Base-by-base conservation (phyloP, 208 protist species). In the Leishmania mexicana region DNA sequence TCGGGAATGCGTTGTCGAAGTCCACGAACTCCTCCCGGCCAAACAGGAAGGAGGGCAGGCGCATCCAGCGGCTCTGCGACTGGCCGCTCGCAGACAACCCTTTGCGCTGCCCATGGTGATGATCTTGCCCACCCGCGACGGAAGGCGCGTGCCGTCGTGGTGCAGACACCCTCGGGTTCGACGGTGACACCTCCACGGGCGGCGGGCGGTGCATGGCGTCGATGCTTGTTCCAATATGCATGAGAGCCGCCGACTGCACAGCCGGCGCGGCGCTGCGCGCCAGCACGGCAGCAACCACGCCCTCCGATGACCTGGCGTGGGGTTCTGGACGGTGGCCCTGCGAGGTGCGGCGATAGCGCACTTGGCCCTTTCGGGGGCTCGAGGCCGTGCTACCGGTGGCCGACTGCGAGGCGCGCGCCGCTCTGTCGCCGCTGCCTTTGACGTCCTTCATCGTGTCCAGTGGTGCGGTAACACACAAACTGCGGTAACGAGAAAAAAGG, bases 1-100 rank as follows among this genome's bases (percentile, higher is more conserved):
- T 64, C 2, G 75, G 68, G 68, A n/a, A 47, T n/a, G 67, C 4
- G 42, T 21, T 71, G 82, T 72, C 78, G 76, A 83, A 88, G 85
- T 83, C 83, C 54, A 45, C 54, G 71, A 84, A 92, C 49, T 85
- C 88, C 65, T 88, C 86, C 74, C 65, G 76, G 17, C 72, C 65
- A 72, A 83, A 89, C 62, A 85, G 49, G 17, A 81, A 60, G 4
- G 15, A 74, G 11, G 68, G 42, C 73, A 85, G 78, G 54, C 83
- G 78, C 10, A n/a, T 35, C 83, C 78, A 82, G 28, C 1, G 3
- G 10, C 72, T 57, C 28, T 47, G 42, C 70, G 62, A n/a, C 31
- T 21, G 15, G 0, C 8, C 53, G 0, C 2, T 4, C 38, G 24
- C 54, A n/a, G 79, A 31, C 0, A n/a, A 49, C 45, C 49, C 57